These are phyloP conservation scores for Exsudoporus frostii DNA, from an alignment of 768 basidiomycete genomes.

Conservation along the genomic window DNA sequence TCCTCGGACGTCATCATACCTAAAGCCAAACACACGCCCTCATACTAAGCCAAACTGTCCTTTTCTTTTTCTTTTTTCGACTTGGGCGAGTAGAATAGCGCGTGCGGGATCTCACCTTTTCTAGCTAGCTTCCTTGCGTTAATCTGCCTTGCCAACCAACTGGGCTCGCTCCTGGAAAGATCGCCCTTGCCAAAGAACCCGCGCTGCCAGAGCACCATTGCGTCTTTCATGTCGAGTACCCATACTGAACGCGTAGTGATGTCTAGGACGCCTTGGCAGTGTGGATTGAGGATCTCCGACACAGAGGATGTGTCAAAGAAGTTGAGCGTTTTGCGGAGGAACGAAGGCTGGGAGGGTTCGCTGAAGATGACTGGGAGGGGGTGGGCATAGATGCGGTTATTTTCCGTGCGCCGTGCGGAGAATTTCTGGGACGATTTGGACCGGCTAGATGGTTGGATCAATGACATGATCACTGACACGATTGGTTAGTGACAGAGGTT, in stretches of 20 bases:
- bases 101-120: conserved; percentile 43
- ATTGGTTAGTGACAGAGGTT: neutral
- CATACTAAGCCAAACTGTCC: neutral
- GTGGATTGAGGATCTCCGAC: conserved; percentile 64
- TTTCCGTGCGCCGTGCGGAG: conserved; percentile 55
- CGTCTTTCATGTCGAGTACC: conserved; percentile 64
- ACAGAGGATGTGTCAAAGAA: conserved; percentile 52
- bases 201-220: conserved; percentile 73
- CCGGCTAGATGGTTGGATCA: conserved; percentile 40
- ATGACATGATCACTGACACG: conserved; percentile 39
- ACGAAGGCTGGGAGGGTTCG: conserved; percentile 38
- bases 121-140: conserved; percentile 53
- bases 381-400: conserved; percentile 63
- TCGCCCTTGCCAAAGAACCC: conserved; percentile 99
- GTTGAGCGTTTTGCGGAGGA: conserved; percentile 45
- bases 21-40: neutral
- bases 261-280: conserved; percentile 77
- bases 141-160: conserved; percentile 80
- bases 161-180: conserved; percentile 91
- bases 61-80: neutral
- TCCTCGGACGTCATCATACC: conserved; percentile 77
- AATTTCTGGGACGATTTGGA: conserved; percentile 45
- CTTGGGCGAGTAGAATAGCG: neutral
- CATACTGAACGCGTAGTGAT: conserved; percentile 81
- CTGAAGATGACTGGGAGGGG: conserved; percentile 63